These are phyloP conservation scores for Coelastrella sp. DNA, from an alignment of 139 green algal species.

Conservation along the genomic window DNA sequence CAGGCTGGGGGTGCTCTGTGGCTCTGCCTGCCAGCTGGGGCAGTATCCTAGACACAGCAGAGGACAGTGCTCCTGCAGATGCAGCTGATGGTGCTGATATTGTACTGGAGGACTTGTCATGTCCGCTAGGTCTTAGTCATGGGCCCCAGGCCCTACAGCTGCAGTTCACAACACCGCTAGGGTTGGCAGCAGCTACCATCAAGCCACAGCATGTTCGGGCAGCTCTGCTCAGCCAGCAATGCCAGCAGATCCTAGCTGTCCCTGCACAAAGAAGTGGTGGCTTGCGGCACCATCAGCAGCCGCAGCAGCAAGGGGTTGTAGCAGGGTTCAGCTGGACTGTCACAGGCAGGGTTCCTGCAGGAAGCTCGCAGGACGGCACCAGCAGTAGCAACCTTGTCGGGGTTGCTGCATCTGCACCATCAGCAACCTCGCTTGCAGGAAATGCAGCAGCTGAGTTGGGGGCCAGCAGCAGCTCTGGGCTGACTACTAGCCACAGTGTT, in stretches of 20 bases:
- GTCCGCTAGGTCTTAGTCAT: not conserved
- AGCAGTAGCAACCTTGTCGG: not conserved
- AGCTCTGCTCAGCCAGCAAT: conserved; percentile 11
- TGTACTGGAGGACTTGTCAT: conserved; percentile 7
- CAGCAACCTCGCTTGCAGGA: conserved; percentile 7
- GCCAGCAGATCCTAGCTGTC: conserved; percentile 13
- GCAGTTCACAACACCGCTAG: conserved; percentile 24
- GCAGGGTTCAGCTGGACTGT: conserved; percentile 32
- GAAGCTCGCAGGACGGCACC: not conserved
- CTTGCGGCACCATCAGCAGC: not conserved
- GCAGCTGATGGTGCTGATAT: conserved; percentile 12
- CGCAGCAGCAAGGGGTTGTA: not conserved
- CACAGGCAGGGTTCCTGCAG: not conserved
- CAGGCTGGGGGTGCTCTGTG: not conserved
- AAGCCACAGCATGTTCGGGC: conserved; percentile 23
- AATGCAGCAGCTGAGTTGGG: not conserved
- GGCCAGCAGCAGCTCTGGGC: not conserved
- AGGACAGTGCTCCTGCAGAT: not conserved
- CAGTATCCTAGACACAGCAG: not conserved
- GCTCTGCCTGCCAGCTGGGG: conserved; percentile 25
- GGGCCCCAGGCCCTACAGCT: conserved; percentile 24
- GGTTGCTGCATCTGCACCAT: not conserved
- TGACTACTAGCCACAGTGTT: not conserved
- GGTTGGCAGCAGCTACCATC: not conserved
- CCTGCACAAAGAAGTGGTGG: not conserved